A percentile compares a stretch with the other conserved stretches of the same genome.
Conservation (phyloP, 2,329 filamentous ascomycete species). For the Phaeosphaeria sp. region DNA sequence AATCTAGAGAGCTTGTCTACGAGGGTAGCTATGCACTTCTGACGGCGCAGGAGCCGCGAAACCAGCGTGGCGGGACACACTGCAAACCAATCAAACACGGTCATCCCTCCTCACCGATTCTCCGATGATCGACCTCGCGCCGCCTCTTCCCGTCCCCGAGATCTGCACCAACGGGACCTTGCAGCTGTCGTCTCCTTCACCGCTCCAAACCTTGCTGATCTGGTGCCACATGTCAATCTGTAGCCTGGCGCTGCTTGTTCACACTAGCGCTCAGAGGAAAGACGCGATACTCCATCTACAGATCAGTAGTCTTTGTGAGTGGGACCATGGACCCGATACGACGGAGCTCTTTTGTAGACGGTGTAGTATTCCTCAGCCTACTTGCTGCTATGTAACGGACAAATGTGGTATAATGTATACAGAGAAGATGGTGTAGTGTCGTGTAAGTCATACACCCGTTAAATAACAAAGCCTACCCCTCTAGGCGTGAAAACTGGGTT, state of each 20-base stretch:
- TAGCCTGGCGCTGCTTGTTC: not conserved
- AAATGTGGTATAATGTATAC: not conserved
- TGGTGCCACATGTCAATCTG: not conserved
- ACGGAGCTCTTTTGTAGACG: not conserved
- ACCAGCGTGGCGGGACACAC: not conserved
- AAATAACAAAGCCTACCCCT: constrained; percentile 10
- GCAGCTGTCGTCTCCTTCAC: constrained; percentile 14
- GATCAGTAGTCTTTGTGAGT: not conserved
- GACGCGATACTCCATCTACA: not conserved
- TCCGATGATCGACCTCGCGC: constrained; percentile 14
- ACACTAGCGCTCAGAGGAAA: not conserved
- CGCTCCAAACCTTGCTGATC: constrained; percentile 10
- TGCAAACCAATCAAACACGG: constrained; percentile 17
- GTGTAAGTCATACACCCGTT: constrained; percentile 35
- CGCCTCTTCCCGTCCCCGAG: constrained; percentile 9
- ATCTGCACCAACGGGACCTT: constrained; percentile 26
- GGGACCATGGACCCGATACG: not conserved
- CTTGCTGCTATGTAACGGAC: not conserved
- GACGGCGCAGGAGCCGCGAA: not conserved
- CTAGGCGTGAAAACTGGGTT: not conserved
- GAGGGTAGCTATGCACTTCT: not conserved
- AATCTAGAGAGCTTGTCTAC: not conserved
- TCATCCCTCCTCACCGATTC: constrained; percentile 1
- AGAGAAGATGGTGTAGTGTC: constrained; percentile 21
- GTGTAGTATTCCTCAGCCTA: not conserved